Conservation (phyloP, 768 basidiomycete genomes). For the Mycena galericulata region DNA sequence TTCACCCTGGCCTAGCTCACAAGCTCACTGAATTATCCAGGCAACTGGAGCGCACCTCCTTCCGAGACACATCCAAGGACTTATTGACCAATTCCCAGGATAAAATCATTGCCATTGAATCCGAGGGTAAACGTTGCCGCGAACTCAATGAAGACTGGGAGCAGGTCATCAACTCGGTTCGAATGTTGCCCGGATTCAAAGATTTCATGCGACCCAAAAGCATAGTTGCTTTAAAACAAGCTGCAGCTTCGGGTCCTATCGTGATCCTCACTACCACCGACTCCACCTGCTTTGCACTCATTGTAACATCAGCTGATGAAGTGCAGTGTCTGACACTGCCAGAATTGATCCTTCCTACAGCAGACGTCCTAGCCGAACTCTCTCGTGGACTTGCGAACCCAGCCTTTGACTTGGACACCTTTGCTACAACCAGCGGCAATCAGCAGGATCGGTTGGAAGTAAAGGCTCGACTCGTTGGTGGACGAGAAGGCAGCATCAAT, state of each 20-base stretch:
- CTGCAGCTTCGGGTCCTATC: slow-evolving; percentile 18
- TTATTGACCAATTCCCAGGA: background rate
- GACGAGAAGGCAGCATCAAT: background rate
- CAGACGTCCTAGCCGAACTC: background rate
- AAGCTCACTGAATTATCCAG: background rate
- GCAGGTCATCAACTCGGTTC: slow-evolving; percentile 24
- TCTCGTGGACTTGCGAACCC: slow-evolving; percentile 8
- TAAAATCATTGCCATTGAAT: slow-evolving; percentile 33
- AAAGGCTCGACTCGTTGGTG: background rate
- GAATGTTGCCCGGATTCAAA: slow-evolving; percentile 33
- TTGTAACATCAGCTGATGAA: background rate
- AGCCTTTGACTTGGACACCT: background rate
- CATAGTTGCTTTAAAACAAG: background rate
- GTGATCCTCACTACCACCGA: slow-evolving; percentile 21
- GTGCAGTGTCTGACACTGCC: slow-evolving; percentile 4
- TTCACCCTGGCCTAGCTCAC: slow-evolving; percentile 6
- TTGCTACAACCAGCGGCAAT: background rate
- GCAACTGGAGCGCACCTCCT: slow-evolving; percentile 17
- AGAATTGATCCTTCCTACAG: background rate
- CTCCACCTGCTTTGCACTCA: slow-evolving; percentile 27
- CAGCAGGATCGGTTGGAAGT: background rate
- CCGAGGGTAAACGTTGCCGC: slow-evolving; percentile 30
- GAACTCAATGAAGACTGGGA: slow-evolving; percentile 37
- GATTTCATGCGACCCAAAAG: slow-evolving; percentile 37
- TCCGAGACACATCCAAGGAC: slow-evolving; percentile 7